Evolutionary conservation across 2,329 filamentous ascomycete species (phyloP).

Genomic region (Calonectria hawksworthii): DNA sequence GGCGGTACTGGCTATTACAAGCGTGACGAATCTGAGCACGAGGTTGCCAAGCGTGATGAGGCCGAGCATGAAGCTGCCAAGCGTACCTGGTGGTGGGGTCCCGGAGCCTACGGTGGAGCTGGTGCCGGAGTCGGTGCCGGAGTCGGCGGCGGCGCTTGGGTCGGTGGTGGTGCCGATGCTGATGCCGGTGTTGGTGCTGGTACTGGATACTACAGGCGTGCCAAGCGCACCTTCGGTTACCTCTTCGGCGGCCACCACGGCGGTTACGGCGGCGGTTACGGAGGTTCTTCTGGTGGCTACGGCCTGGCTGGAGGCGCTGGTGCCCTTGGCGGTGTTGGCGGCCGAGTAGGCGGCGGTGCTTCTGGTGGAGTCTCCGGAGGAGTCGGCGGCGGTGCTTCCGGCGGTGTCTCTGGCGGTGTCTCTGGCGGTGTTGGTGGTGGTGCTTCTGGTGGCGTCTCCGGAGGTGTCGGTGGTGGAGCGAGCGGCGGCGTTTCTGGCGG

Average conservation of each 20-base stretch:
- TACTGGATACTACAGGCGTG: not conserved
- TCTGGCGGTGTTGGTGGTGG: not conserved
- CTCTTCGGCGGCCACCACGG: not conserved
- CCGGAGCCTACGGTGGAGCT: not conserved
- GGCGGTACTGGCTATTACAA: not conserved
- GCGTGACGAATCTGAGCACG: too few relatives aligned
- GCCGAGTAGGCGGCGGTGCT: not conserved
- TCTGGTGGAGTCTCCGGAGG: not conserved
- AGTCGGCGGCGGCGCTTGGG: too few relatives aligned
- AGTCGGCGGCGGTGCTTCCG: not conserved
- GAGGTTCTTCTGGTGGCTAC: not conserved
- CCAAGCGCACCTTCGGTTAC: not conserved
- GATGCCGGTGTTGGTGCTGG: not conserved
- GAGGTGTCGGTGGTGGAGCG: not conserved
- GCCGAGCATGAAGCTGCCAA: not conserved
- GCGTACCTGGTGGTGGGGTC: not conserved
- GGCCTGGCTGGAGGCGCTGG: not conserved
- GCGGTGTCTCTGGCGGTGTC: not conserved
- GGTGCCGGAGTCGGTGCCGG: not conserved
- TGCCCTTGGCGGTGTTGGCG: not conserved
- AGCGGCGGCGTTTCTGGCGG: not conserved
- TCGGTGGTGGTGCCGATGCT: not conserved
- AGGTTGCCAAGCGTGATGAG: not conserved
- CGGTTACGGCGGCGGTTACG: not conserved
- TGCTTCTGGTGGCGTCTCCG: not conserved